Base-by-base conservation (phyloP, 305 asterid species). In the Euphrasia arctica region DNA sequence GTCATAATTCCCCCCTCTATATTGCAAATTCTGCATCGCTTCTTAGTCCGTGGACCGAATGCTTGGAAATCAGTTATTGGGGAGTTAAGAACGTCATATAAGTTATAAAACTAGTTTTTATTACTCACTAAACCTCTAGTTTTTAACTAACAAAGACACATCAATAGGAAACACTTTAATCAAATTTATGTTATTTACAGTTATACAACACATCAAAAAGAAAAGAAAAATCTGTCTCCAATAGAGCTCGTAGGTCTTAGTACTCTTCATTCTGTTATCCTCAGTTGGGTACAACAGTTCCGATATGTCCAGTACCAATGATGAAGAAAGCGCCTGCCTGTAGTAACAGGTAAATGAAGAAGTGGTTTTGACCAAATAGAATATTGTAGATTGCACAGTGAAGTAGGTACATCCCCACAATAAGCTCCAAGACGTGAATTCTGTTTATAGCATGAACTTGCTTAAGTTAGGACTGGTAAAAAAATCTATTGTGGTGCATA, bases 281-380 rank as follows among this genome's bases (percentile, higher is more conserved):
- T 39, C 71, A 87, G 62, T 62, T 84, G 48, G 90, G 90, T 65
- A 88, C 88, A 42, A 88, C 76, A 54, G 96, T 91, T 60, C 97
- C 94, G 55, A 88, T 74, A 18, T 76, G 79, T 45, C 96, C 91
- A 60, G 82, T 12, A 67, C 97, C 97, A 6, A 84, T 75, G 63
- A 74, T 60, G 70, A 88, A 91, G 81, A 91, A 91, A 4, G 96
- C 96, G 39, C 71, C 76, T 45, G 96, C 88, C 73, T 86, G 97
- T 62, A 91, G 84, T 61, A 88, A 60, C 50, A 91, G 86, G 72
- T 91, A 91, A 52, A 91, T 63, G 79, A 74, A 91, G 72, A 91
- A 81, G 66, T 86, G 89, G 68, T 90, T 79, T 51, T 78, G 74
- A 39, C 81, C 89, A 63, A 70, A 85, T 56, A 86, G 68, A 75